A percentile compares a stretch with the other conserved stretches of the same genome.
Evolutionary conservation across 2,329 filamentous ascomycete species (phyloP).

Genomic region (Sclerotinia borealis): DNA sequence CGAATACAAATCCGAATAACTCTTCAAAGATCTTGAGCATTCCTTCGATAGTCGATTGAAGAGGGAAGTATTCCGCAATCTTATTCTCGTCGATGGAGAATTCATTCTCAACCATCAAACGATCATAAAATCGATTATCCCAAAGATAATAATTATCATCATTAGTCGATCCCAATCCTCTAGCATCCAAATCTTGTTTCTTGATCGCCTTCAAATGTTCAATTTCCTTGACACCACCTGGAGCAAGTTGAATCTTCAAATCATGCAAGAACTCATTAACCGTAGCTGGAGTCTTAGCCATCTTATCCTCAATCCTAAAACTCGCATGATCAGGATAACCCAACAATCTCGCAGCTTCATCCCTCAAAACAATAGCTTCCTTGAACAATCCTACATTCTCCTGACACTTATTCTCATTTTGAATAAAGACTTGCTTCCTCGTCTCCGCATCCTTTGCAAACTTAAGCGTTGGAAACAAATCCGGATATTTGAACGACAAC

Average conservation of each 20-base stretch:
- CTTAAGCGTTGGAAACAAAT: conserved; percentile 72
- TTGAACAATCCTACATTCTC: conserved; percentile 69
- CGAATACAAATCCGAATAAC: conserved; percentile 72
- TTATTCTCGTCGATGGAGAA: conserved; percentile 73
- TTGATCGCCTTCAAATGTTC: conserved; percentile 67
- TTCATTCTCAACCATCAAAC: conserved; percentile 73
- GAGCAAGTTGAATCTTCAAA: conserved; percentile 58
- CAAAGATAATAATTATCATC: conserved; percentile 75
- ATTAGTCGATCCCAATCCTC: conserved; percentile 45
- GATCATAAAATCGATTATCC: conserved; percentile 76
- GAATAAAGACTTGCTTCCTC: conserved; percentile 62
- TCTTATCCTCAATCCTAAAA: conserved; percentile 74
- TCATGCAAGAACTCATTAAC: conserved; percentile 70
- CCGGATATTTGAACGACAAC: conserved; percentile 78
- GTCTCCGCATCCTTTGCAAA: conserved; percentile 67
- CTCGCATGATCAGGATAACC: conserved; percentile 73
- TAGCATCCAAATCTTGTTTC: conserved; percentile 58
- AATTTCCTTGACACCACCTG: conserved; percentile 66
- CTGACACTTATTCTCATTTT: conserved; percentile 68
- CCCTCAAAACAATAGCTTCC: conserved; percentile 67
- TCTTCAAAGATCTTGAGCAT: conserved; percentile 83
- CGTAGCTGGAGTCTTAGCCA: conserved; percentile 70
- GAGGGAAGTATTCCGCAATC: conserved; percentile 79
- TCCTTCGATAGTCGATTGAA: conserved; percentile 63
- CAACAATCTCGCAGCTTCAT: conserved; percentile 70